Evolutionary conservation across 2,329 filamentous ascomycete genomes (phyloP), one percentile per base, ranked within the genome.

Genomic region (Fusarium temperatum): DNA sequence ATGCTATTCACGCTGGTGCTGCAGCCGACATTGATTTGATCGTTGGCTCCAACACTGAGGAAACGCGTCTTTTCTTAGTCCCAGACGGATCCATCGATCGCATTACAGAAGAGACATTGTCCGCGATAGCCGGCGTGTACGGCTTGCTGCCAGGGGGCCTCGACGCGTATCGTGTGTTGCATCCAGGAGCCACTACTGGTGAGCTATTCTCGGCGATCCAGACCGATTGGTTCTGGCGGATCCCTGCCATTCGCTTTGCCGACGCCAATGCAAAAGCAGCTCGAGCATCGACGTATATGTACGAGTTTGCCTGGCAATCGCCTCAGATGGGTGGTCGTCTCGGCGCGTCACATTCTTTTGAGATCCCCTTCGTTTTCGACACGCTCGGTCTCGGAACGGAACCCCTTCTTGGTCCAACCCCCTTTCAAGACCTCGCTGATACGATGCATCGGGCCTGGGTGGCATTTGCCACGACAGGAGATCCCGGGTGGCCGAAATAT

Each of bases 371-470:
- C 2, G 48, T 51, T 10, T 51, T 51, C 30, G 30, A 51, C 30
- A 35, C 48, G 30, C 48, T 51, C 11, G 30, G 30, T 6, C 22
- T 51, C 12, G 48, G 48, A 14, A 51, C 48, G 15, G 22, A 35
- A 11, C 22, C 48, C 5, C 48, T 51, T 51, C 48, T 35, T 18
- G 48, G 48, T 8, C 48, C 48, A 51, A 5, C 48, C 3, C 48
- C 48, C 0, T 0, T 0, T 11, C 48, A 51, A 20, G 30, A 35
- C 3, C 22, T 51, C 11, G 48, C 17, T 20, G 48, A 51, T 12
- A 0, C 8, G 1, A 51, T 51, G 30, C 48, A 51, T 24, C 48
- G 1, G 22, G 48, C 48, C 8, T 51, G 30, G 48, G 48, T 51
- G 5, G 30, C 11, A 18, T 51, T 51, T 20, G 48, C 48, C 48